Conservation (phyloP, 75 land plant genomes). For the Cunninghamia lanceolata region DNA sequence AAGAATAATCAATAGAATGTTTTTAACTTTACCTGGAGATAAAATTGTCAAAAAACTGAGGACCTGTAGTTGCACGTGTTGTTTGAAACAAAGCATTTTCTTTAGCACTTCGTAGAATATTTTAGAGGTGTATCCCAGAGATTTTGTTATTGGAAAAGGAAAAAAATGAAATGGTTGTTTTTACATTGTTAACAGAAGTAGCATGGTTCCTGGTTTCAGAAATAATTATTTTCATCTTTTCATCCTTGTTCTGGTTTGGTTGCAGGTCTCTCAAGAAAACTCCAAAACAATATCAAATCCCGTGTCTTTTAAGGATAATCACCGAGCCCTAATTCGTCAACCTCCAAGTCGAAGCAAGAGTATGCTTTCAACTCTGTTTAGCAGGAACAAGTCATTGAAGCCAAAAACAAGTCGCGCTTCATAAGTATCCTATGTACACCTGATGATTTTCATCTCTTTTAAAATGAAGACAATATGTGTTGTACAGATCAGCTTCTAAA, state of each 20-base stretch:
- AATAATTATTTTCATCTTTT: background rate
- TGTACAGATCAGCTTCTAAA: background rate
- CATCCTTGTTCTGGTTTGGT: background rate
- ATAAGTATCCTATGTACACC: background rate
- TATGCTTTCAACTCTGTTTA: constrained; percentile 47
- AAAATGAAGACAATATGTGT: background rate
- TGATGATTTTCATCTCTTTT: background rate
- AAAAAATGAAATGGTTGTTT: background rate
- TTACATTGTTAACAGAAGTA: background rate
- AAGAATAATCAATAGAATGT: background rate
- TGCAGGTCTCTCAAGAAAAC: constrained; percentile 32
- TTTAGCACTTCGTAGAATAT: background rate
- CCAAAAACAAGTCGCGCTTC: constrained; percentile 14
- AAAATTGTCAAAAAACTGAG: background rate
- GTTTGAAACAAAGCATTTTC: background rate
- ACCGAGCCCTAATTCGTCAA: constrained; percentile 8
- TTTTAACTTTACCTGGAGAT: background rate
- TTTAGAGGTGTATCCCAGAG: background rate
- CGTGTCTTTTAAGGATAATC: constrained; percentile 35
- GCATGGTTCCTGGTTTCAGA: background rate
- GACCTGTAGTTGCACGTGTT: background rate
- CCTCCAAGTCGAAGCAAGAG: constrained; percentile 50
- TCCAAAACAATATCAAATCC: constrained; percentile 28
- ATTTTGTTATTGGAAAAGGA: background rate
- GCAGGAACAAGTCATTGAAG: constrained; percentile 42